Evolutionary conservation across 305 asterid species (phyloP), one percentile per base, ranked within the genome.

Genomic region (Fraxinus dipetala): DNA sequence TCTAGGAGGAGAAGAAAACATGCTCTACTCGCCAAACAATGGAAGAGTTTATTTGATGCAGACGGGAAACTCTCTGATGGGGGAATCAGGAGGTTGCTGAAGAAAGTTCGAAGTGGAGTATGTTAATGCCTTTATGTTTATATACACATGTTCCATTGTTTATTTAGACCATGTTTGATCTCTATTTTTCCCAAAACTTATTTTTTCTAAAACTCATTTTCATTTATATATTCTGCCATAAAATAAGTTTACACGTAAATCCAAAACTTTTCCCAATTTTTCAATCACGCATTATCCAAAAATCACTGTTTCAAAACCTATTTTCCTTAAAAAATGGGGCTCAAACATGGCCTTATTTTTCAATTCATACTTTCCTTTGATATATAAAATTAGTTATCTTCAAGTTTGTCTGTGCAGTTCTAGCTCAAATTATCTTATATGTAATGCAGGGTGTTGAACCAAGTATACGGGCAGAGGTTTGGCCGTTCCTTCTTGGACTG

Each of bases 401-500:
- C 18, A 7, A 78, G 54, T 75, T 4, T 51, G 31, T 56, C 51
- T 78, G 10, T 76, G 76, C 22, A 45, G 22, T 79, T 48, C n/a
- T 69, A 72, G 78, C 77, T 72, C 51, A 65, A 75, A 77, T 88
- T 51, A 24, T 59, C 48, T 74, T 30, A 61, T 75, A 28, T 69
- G 74, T 83, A 78, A 70, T 82, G 81, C 94, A 95, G 98, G 98
- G 98, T 88, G 97, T 93, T 84, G 98, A 95, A 81, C 98, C 98
- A 79, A 89, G 94, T 85, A 89, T 93, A 87, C 86, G 98, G 86
- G 91, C 88, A n/a, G 97, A 95, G 89, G 98, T 92, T 79, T 95
- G 98, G 98, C 98, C 98, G 6, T 95, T 92, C 89, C 98, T 95
- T 85, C 96, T 95, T 70, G 98, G 98, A 88, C 86, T 95, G 98